These are phyloP conservation scores for Ophiocordyceps camponoti-saundersi DNA, from an alignment of 2,329 filamentous ascomycete genomes.

Conservation along the genomic window DNA sequence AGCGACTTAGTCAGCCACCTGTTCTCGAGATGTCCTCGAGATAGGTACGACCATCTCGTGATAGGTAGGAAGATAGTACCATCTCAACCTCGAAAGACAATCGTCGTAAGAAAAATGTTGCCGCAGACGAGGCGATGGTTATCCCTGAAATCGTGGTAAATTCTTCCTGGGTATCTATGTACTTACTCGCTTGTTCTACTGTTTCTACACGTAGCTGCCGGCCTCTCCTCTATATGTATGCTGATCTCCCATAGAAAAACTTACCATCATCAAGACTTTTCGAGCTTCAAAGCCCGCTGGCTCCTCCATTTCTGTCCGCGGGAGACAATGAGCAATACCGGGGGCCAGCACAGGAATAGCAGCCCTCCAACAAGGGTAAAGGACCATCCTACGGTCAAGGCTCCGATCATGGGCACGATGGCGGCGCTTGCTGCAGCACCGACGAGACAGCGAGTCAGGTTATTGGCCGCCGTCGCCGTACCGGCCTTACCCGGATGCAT, in stretches of 20 bases:
- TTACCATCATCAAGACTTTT: conserved; percentile 3
- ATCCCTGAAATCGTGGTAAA: no score
- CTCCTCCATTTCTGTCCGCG: conserved; percentile 26
- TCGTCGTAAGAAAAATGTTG: no score
- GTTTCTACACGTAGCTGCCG: no score
- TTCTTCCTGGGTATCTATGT: no score
- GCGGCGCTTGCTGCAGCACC: conserved; percentile 34
- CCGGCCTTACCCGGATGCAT: conserved; percentile 34
- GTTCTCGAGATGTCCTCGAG: no score
- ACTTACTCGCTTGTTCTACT: no score
- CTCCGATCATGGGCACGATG: conserved; percentile 32
- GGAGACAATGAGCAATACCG: conserved; percentile 22
- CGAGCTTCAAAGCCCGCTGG: conserved; percentile 9
- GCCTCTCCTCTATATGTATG: not conserved
- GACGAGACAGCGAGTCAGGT: conserved; percentile 35
- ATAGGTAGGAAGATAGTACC: no score
- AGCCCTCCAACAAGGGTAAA: conserved; percentile 29
- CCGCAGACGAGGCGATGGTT: no score
- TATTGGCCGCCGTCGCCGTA: conserved; percentile 38
- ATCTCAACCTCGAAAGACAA: no score
- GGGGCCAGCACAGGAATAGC: conserved; percentile 20
- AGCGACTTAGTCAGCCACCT: no score
- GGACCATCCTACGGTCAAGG: conserved; percentile 32
- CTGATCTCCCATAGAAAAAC: not conserved
- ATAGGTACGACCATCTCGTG: no score